Evolutionary conservation across 495 filamentous ascomycete species (phyloP).

Genomic region (Aspergillus sparsus): DNA sequence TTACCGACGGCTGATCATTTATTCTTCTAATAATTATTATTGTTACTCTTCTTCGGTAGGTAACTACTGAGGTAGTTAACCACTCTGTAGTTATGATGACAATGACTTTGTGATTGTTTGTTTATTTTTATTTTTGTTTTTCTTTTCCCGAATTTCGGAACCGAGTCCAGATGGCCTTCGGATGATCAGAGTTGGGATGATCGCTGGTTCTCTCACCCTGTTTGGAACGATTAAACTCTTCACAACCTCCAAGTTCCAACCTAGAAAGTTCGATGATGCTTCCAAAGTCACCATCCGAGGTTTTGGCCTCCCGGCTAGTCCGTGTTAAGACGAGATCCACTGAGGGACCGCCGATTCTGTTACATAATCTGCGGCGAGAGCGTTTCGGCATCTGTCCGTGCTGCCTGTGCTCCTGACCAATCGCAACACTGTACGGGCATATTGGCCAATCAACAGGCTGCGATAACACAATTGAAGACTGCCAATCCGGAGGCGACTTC

Average conservation of each 20-base stretch:
- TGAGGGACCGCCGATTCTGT: not conserved
- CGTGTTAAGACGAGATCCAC: not conserved
- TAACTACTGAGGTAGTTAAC: too few species aligned
- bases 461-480: conserved; percentile 24
- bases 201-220: not conserved
- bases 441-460: conserved; percentile 15
- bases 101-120: too few species aligned
- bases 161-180: not conserved
- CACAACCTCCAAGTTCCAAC: not conserved
- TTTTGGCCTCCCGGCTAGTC: not conserved
- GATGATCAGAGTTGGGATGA: not conserved
- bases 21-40: not conserved
- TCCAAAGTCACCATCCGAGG: not conserved
- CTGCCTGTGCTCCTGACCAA: conserved; percentile 21
- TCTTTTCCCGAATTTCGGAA: not conserved
- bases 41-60: not conserved
- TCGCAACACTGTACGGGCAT: conserved; percentile 4
- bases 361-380: conserved; percentile 8
- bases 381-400: conserved; percentile 28
- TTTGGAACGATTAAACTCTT: not conserved
- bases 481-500: conserved; percentile 24
- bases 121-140: not conserved
- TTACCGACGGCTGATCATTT: not conserved
- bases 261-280: conserved; percentile 8
- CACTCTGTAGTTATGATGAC: too few species aligned